Percentiles rank a stretch among this genome's conserved stretches.
phyloP scores from a whole-genome alignment of 768 basidiomycete genomes.

The Hygrophoropsis aurantiaca region DNA sequence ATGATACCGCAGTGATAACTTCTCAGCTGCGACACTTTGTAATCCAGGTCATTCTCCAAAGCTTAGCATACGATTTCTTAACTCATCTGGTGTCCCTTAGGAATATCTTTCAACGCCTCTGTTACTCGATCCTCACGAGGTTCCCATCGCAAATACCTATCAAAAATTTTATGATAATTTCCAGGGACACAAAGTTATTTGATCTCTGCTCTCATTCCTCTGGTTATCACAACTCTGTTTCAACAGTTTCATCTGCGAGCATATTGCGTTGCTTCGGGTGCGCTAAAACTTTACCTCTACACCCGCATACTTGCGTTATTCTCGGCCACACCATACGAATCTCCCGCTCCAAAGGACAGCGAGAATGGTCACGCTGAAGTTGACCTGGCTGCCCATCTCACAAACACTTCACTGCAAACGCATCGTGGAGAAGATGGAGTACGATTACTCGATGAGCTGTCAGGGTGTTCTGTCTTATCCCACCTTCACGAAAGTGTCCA shows the following conservation, averaged over 20 bases:
- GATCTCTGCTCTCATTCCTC: constrained; percentile 1
- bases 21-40: constrained; percentile 96
- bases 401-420: constrained; percentile 87
- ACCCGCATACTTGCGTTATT: constrained; percentile 86
- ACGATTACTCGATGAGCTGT: constrained; percentile 75
- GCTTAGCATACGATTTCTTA: constrained; percentile 3
- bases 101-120: constrained; percentile 83
- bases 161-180: constrained; percentile 20
- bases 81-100: constrained; percentile 38
- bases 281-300: constrained; percentile 78
- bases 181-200: constrained; percentile 60
- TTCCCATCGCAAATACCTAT: constrained; percentile 26
- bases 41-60: constrained; percentile 65
- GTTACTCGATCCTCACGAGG: constrained; percentile 67
- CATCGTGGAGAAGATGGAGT: constrained; percentile 69
- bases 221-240: constrained; percentile 11
- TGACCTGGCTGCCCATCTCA: constrained; percentile 77
- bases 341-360: constrained; percentile 37
- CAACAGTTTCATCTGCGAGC: constrained; percentile 89
- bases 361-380: constrained; percentile 20
- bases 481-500: constrained; percentile 19
- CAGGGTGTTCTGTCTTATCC: constrained; percentile 59
- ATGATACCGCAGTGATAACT: constrained; percentile 62
- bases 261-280: constrained; percentile 79
- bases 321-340: constrained; percentile 67